Base-by-base conservation (phyloP, 768 basidiomycete genomes). In the Rhodotorula graminis region DNA sequence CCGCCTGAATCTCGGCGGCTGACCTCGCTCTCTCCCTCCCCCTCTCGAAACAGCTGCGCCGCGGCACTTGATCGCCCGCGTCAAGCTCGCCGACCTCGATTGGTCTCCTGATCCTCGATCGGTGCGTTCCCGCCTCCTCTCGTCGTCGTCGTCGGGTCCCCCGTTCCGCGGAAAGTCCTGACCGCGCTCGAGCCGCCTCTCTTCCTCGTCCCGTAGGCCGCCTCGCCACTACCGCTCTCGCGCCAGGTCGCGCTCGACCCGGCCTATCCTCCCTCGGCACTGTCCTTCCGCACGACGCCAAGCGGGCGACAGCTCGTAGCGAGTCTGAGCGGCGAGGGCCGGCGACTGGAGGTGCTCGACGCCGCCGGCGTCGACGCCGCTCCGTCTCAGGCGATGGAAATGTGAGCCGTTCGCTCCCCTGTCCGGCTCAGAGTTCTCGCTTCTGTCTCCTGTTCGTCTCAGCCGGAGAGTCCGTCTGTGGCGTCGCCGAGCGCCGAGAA, bases 221-320 rank as follows among this genome's bases (percentile, higher is more conserved):
- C 9, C 14, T 49, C 19, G 31, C 6, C 7, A n/a, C 47, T 42
- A 29, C 47, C 8, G 1, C 57, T 33, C 40, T n/a, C 25, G 4
- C 21, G 4, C 12, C 31, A 18, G n/a, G 14, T n/a, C 53, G 11
- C 53, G n/a, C 68, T 73, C 50, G 72, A 69, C 57, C 29, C 55
- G 16, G 47, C 52, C 11, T 65, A 60, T 25, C 63, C 69, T 27
- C 69, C 69, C 27, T 53, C 69, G 19, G 46, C 61, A 2, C 47
- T 62, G 29, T 8, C 47, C 2, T 62, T 62, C 61, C 18, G 31
- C 47, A 25, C 37, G 10, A 21, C 31, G 21, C 21, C 15, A 19
- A 27, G 31, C 27, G 46, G 23, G 9, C 31, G 29, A 7, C 46
- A 27, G 7, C 29, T 16, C 14, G 50, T 63, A 2, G 62, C 49